A percentile compares a stretch with the other conserved stretches of the same genome.
Conservation (phyloP, 352 stramenopile genomes). For the Phytophthora gonapodyides region DNA sequence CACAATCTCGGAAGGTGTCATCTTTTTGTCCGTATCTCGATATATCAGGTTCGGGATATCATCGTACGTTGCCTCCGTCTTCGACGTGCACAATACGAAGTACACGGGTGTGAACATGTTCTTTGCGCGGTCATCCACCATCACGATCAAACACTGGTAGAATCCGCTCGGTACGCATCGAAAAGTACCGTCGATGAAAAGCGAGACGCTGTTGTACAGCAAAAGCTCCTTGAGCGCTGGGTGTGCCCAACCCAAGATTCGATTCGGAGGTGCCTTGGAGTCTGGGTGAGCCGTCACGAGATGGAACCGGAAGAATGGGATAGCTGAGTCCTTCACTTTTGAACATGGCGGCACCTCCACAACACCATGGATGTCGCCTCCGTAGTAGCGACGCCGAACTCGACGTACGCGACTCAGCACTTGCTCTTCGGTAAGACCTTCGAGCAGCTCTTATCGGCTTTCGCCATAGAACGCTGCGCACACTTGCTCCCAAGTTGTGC, state of each 20-base stretch:
- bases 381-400: constrained; percentile 9
- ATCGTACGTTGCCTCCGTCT: constrained; percentile 2
- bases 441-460: constrained; percentile 1
- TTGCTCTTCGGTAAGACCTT: constrained; percentile 19
- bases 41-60: constrained; percentile 6
- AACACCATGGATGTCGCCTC: constrained; percentile 26
- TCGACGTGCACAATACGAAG: constrained; percentile 1
- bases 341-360: constrained; percentile 24
- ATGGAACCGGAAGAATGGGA: constrained; percentile 32
- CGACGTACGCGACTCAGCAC: constrained; percentile 6
- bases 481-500: constrained; percentile 4
- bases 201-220: constrained; percentile 2
- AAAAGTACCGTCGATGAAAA: constrained; percentile 16
- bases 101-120: constrained; percentile 18
- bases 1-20: constrained; percentile 7
- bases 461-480: constrained; percentile 5
- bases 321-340: constrained; percentile 12
- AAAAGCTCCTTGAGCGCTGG: constrained; percentile 1
- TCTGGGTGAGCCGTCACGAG: constrained; percentile 8
- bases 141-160: constrained; percentile 11
- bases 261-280: not conserved
- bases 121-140: constrained; percentile 5
- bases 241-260: constrained; percentile 12
- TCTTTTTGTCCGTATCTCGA: constrained; percentile 7
- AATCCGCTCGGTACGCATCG: constrained; percentile 9